Evolutionary conservation across 768 basidiomycete species (phyloP).

Genomic region (Pleurotus eryngii): DNA sequence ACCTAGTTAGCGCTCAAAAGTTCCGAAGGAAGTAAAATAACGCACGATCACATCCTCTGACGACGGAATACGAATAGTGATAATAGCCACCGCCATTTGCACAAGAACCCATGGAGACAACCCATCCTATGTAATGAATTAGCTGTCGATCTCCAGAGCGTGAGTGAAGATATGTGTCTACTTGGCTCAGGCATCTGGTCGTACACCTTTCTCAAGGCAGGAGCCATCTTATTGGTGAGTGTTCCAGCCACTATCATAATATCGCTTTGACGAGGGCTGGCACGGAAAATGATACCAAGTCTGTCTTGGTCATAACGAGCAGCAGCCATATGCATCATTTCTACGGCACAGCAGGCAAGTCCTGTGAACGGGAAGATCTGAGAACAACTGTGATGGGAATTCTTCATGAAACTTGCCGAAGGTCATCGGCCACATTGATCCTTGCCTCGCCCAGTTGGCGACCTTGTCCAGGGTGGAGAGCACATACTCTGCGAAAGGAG

Average conservation of each 20-base stretch:
- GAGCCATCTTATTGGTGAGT: conserved; percentile 99
- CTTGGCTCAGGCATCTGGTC: conserved; percentile 99
- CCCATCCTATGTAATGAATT: conserved; percentile 66
- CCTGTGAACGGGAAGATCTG: conserved; percentile 39
- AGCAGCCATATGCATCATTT: conserved; percentile 99
- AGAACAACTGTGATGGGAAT: not conserved
- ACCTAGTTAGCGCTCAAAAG: no score
- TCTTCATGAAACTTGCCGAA: conserved; percentile 50
- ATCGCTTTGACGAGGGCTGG: conserved; percentile 95
- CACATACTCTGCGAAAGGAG: conserved; percentile 76
- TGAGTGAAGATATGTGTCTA: conserved; percentile 38
- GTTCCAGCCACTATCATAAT: conserved; percentile 99
- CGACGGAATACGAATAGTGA: conserved; percentile 98
- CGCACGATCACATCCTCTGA: conserved; percentile 95
- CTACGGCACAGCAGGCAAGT: conserved; percentile 98
- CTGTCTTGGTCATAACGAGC: conserved; percentile 98
- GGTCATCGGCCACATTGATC: conserved; percentile 99
- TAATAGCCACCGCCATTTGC: conserved; percentile 98
- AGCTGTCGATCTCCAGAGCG: not conserved
- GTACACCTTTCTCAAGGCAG: conserved; percentile 92
- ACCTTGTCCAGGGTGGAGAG: conserved; percentile 95
- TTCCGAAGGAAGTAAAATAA: conserved; percentile 11
- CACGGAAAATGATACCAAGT: conserved; percentile 96
- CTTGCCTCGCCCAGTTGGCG: conserved; percentile 95
- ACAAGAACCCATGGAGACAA: conserved; percentile 99